Conservation (phyloP, 176 grass and related monocot species). For the Zoysia japonica region DNA sequence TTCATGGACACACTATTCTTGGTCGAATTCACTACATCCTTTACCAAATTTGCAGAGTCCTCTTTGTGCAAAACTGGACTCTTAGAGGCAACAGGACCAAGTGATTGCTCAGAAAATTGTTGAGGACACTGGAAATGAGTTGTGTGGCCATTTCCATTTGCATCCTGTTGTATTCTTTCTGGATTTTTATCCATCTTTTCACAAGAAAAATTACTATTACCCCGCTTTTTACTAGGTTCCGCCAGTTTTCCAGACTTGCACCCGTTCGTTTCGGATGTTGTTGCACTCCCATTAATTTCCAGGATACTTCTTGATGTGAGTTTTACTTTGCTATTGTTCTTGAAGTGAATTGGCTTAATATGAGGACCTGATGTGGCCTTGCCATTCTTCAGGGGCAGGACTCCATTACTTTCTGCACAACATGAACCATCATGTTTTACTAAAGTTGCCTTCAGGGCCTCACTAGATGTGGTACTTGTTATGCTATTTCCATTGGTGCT, state of each 20-base stretch:
- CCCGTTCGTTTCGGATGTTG: conserved; percentile 16
- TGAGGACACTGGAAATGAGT: conserved; percentile 25
- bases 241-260: conserved; percentile 29
- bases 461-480: conserved; percentile 40
- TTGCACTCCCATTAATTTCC: conserved; percentile 22
- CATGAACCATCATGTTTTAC: conserved; percentile 59
- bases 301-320: conserved; percentile 45
- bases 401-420: conserved; percentile 46
- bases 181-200: conserved; percentile 31
- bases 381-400: conserved; percentile 52
- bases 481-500: conserved; percentile 62
- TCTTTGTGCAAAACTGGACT: conserved; percentile 40
- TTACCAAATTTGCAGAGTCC: conserved; percentile 31
- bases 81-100: conserved; percentile 26
- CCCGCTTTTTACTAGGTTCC: conserved; percentile 33
- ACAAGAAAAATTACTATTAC: conserved; percentile 27
- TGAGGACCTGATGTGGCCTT: conserved; percentile 32
- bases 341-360: background rate
- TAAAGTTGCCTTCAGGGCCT: conserved; percentile 54
- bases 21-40: conserved; percentile 37
- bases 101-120: conserved; percentile 33
- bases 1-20: conserved; percentile 34
- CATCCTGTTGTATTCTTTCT: conserved; percentile 15
- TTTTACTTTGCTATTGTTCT: conserved; percentile 53
- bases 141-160: conserved; percentile 51